Evolutionary conservation across 129 eudicot species (phyloP), one percentile per base, ranked within the genome.

Genomic region (Kitagawia praeruptora): DNA sequence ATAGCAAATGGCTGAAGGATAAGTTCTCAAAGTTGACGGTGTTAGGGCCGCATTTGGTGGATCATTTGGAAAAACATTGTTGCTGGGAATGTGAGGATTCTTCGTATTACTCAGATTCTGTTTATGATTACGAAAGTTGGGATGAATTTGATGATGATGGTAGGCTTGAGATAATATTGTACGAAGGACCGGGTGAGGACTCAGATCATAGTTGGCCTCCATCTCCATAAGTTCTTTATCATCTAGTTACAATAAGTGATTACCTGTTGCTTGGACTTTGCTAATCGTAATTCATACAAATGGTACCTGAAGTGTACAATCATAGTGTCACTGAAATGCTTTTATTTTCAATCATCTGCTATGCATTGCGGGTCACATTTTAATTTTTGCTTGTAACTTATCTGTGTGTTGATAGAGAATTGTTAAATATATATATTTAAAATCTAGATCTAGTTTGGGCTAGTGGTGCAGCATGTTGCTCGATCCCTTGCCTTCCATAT

Each of bases 21-120:
- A 70, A 72, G 56, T 74, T 28, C 77, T 83, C 91, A 14, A 91
- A 79, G 82, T 80, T 91, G 78, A 67, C 8, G 53, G 66, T 85
- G 15, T 80, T 89, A 79, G 93, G 93, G 74, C 93, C 91, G 39
- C 79, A 77, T 6, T 77, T 84, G 13, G 76, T 81, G 73, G 87
- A 84, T 74, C 83, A 85, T 27, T 83, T 73, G 25, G 81, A 79
- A 38, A 53, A n/a, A 53, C 72, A 23, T n/a, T 72, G 56, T 31
- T 74, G 48, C 38, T 74, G 56, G 54, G 77, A 74, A 74, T 80
- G 74, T 79, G 84, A 84, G 16, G 78, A 45, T 28, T 80, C 84
- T 69, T 80, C 87, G 2, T 81, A 84, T 46, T 84, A 61, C 82
- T 77, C 84, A 3, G 87, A 84, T 40, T 84, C 84, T 14, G 79